Conservation (phyloP, 2,329 filamentous ascomycete genomes). For the Aspergillus bombycis region DNA sequence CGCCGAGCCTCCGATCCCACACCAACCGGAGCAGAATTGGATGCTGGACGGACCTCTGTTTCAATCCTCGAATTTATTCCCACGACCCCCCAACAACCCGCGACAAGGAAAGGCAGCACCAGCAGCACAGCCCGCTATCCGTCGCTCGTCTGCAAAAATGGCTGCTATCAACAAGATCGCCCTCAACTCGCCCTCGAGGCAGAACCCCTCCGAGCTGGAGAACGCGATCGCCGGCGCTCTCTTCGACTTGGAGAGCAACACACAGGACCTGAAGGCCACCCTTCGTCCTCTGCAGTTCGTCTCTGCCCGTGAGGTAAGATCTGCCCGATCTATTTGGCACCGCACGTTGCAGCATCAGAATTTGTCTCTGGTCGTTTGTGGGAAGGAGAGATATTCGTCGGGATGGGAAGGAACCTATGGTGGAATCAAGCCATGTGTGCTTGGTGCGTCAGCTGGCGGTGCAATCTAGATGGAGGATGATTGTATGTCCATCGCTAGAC, state of each 20-base stretch:
- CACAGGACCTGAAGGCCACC: constrained; percentile 92
- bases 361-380: constrained; percentile 1
- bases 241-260: constrained; percentile 99
- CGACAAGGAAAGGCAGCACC: constrained; percentile 37
- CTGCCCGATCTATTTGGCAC: constrained; percentile 14
- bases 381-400: not conserved
- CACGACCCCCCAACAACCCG: constrained; percentile 37
- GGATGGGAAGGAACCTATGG: not conserved
- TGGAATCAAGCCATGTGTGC: constrained; percentile 1
- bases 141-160: constrained; percentile 58
- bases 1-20: constrained; percentile 33
- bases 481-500: not conserved
- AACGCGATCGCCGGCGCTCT: constrained; percentile 94
- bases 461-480: not conserved
- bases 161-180: constrained; percentile 97
- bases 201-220: constrained; percentile 97
- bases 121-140: constrained; percentile 41
- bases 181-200: constrained; percentile 92
- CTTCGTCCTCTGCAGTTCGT: constrained; percentile 98
- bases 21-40: constrained; percentile 24
- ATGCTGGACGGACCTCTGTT: constrained; percentile 9
- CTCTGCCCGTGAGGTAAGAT: constrained; percentile 96
- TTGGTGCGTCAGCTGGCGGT: not conserved
- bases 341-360: not conserved
- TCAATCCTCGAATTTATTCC: constrained; percentile 27